A percentile compares a stretch with the other conserved stretches of the same genome.
Conservation (phyloP, 768 basidiomycete species). For the Rhizopogon sp. region DNA sequence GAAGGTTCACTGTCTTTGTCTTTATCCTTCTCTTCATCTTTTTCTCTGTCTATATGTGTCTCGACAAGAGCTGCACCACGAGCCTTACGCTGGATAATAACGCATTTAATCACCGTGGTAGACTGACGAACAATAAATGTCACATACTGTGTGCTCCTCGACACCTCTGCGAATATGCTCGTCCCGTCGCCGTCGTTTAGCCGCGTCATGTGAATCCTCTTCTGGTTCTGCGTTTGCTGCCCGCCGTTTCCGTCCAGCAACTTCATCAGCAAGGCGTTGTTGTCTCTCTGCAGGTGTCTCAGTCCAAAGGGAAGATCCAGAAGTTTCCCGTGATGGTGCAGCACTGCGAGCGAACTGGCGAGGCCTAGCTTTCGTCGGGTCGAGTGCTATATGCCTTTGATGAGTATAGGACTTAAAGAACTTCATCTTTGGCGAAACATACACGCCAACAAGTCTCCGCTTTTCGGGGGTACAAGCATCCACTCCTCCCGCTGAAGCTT, state of each 20-base stretch:
- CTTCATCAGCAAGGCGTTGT: slow-evolving; percentile 89
- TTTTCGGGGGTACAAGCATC: slow-evolving; percentile 94
- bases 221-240: slow-evolving; percentile 49
- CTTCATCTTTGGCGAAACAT: slow-evolving; percentile 25
- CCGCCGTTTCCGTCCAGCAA: slow-evolving; percentile 83
- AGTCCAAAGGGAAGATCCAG: slow-evolving; percentile 83
- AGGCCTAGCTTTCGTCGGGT: slow-evolving; percentile 77
- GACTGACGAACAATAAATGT: background rate
- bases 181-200: slow-evolving; percentile 59
- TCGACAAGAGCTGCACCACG: slow-evolving; percentile 54
- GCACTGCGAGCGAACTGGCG: slow-evolving; percentile 72
- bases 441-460: slow-evolving; percentile 77
- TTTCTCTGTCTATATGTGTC: slow-evolving; percentile 36
- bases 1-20: slow-evolving; percentile 49
- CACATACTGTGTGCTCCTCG: slow-evolving; percentile 71
- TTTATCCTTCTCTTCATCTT: slow-evolving; percentile 29
- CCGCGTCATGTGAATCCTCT: slow-evolving; percentile 29
- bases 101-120: background rate
- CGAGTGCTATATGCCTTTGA: slow-evolving; percentile 52
- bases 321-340: slow-evolving; percentile 31
- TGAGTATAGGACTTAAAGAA: background rate
- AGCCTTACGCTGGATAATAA: slow-evolving; percentile 33
- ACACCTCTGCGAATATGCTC: slow-evolving; percentile 68
- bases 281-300: slow-evolving; percentile 94
- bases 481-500: slow-evolving; percentile 85